Percentiles rank a stretch among this genome's conserved stretches.
Conservation (phyloP, 164 flowering plant species). For the Nymphaea thermarum region DNA sequence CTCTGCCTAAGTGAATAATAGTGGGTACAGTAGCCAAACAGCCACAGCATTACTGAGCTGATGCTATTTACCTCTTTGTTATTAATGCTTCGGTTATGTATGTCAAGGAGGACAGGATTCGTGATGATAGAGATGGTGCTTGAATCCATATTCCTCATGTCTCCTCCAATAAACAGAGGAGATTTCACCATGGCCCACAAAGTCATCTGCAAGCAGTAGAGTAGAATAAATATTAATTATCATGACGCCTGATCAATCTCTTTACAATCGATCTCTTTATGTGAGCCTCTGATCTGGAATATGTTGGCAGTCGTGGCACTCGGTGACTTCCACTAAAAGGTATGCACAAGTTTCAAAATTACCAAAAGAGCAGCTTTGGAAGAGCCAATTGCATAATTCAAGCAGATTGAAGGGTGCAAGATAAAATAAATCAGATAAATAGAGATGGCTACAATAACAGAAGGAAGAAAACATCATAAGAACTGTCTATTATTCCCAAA, state of each 20-base stretch:
- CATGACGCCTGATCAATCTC: not conserved
- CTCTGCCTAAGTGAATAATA: not conserved
- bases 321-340: too few species aligned
- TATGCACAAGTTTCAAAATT: too few species aligned
- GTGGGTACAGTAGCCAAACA: not conserved
- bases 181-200: conserved; percentile 2
- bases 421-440: too few species aligned
- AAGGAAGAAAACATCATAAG: too few species aligned
- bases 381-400: too few species aligned
- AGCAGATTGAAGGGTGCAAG: too few species aligned
- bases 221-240: not conserved
- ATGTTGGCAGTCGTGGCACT: too few species aligned
- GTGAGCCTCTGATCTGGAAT: too few species aligned
- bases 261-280: too few species aligned
- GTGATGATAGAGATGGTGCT: not conserved
- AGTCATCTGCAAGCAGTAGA: not conserved
- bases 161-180: conserved; percentile 1
- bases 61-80: not conserved
- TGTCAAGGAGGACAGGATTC: not conserved
- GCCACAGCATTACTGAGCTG: not conserved
- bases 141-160: not conserved
- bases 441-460: too few species aligned
- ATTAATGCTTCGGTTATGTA: not conserved
- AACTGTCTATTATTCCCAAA: too few species aligned
- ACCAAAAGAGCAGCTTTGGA: too few species aligned